Evolutionary conservation across 495 filamentous ascomycete genomes (phyloP), one percentile per base, ranked within the genome.

Genomic region (Copromyces sp.): DNA sequence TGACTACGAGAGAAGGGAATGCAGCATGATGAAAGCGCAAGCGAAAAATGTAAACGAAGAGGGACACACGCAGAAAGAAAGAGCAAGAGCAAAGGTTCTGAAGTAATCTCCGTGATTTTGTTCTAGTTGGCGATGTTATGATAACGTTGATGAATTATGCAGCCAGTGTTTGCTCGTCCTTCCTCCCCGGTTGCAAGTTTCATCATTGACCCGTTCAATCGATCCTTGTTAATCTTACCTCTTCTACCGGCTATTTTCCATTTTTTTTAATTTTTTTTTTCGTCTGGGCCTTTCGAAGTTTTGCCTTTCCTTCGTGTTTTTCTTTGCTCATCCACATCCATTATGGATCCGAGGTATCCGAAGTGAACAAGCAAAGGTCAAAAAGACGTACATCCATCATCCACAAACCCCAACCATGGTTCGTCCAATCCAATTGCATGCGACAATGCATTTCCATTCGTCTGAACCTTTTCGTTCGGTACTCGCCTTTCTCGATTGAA

Each of bases 231-330:
- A 61, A 32, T 61, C 24, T 32, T 61, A 24, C 53, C 2, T 61
- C 74, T 74, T 71, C 74, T 75, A 72, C 75, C 73, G 75, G 75
- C 39, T 14, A n/a, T 70, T 12, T 70, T 29, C 9, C 0, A 12
- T 1, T 37, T 37, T 12, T 35, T 70, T 70, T 0, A 37, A 12
- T 16, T 20, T 70, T 70, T 0, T 9, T 6, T 59, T 29, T 11
- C 7, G 17, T 47, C 44, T 47, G 44, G n/a, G 44, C 44, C 42
- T 45, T 20, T 20, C 35, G 3, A 37, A 3, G 3, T 45, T 20
- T 45, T 8, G 7, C 6, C 9, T 20, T 9, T n/a, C 9, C 1
- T 47, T 9, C n/a, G 3, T 20, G 3, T 16, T 16, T 32, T 16
- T 32, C 24, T 32, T 59, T 35, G 53, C 53, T 65, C 53, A 65